A percentile compares a stretch with the other conserved stretches of the same genome.
These are phyloP conservation scores for Penicillium hesseltinei DNA, from an alignment of 2,329 filamentous ascomycete species.

Conservation along the genomic window DNA sequence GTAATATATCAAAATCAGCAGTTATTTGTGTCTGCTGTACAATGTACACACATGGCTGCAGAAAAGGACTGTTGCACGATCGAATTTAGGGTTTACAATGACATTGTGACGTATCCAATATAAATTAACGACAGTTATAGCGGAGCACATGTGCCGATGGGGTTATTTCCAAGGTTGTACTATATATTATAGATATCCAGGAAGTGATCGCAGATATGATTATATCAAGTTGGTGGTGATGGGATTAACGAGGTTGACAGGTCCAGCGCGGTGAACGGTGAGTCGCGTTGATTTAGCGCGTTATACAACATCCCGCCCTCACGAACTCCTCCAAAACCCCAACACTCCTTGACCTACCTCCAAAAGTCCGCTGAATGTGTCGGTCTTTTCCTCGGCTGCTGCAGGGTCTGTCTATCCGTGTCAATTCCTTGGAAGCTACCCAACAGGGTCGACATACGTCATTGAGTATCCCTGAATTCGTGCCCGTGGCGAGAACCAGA, in stretches of 20 bases:
- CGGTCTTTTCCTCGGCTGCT: conserved; percentile 21
- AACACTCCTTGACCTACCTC: not conserved
- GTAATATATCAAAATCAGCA: not conserved
- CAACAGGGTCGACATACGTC: conserved; percentile 28
- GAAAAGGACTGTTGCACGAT: not conserved
- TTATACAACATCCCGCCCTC: conserved; percentile 6
- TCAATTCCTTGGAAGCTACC: conserved; percentile 27
- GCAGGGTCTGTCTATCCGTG: conserved; percentile 31
- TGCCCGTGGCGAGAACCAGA: conserved; percentile 29
- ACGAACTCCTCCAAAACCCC: not conserved
- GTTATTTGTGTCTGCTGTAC: too few species aligned
- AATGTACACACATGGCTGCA: not conserved
- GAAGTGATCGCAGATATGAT: not conserved
- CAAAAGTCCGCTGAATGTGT: conserved; percentile 34
- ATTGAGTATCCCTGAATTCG: conserved; percentile 28
- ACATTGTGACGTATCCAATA: not conserved
- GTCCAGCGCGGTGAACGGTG: not conserved
- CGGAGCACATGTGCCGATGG: not conserved
- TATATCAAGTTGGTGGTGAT: not conserved
- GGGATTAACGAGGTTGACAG: not conserved
- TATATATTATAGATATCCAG: not conserved
- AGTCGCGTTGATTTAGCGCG: conserved; percentile 15
- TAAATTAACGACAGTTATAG: not conserved
- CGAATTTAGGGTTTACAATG: not conserved
- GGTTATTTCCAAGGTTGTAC: not conserved